Base-by-base conservation (phyloP, 108 stramenopile species). In the Fragilaria crotonensis region DNA sequence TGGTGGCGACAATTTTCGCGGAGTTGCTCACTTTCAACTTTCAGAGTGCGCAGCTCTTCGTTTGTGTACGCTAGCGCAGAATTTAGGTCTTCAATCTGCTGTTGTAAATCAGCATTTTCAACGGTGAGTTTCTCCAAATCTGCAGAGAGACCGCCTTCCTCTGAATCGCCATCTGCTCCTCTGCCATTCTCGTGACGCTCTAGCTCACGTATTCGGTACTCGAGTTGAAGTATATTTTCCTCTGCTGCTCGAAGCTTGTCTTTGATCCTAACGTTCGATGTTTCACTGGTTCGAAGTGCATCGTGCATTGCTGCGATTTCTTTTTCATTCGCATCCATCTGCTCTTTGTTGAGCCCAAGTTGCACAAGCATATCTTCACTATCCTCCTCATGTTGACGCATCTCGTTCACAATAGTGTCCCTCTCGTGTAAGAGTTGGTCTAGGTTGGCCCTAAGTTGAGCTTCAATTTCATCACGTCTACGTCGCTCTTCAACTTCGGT, bases 341-440 rank as follows among this genome's bases (percentile, higher is more conserved):
- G 62, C 59, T 89, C 76, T 45, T 85, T 84, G 54, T 84, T 57
- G 45, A 89, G 47, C 1, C 83, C 87, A 54, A 89, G 77, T 50
- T 89, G 87, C 21, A 89, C 83, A 46, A 89, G 75, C 64, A 89
- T 71, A 49, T 89, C 83, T 62, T 89, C 87, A 33, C 80, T 85
- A 31, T 89, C 87, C 29, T 71, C 65, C 33, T 82, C 76, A 27
- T 84, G 66, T 49, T 63, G 51, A 7, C 79, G 67, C 20, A 66
- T 50, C 44, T 84, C 86, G 17, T 70, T 59, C 17, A 50, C 17
- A 26, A 57, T 19, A 5, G 23, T 22, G 20, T 72, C 65, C 28
- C 65, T 47, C 27, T 66, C 59, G 5, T 59, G 29, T 2, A 57
- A 25, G 3, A 72, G 19, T 25, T 11, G 36, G 2, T 60, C 28